Conservation (phyloP, 177 flowering plant genomes). For the Telopea speciosissima region DNA sequence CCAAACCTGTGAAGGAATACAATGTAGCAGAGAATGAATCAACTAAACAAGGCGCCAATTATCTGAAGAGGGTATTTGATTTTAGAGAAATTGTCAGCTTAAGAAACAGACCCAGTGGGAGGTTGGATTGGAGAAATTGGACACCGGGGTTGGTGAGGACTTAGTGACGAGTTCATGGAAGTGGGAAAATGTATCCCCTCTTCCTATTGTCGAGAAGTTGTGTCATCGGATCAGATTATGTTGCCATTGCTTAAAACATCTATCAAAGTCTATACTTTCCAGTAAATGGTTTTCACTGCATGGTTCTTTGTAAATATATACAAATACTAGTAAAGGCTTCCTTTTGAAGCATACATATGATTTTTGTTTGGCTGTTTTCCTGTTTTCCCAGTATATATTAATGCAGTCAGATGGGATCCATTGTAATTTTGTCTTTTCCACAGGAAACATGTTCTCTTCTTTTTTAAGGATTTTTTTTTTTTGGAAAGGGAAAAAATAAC, state of each 20-base stretch:
- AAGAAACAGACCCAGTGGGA: slow-evolving; percentile 66
- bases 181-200: neutral
- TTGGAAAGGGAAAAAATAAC: no score
- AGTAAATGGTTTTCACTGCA: neutral
- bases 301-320: neutral
- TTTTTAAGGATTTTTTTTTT: no score
- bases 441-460: no score
- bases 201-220: no score
- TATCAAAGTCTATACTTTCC: no score
- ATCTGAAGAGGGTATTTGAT: slow-evolving; percentile 45
- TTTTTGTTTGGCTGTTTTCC: no score
- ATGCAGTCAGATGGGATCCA: no score
- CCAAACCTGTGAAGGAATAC: slow-evolving; percentile 34
- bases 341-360: no score
- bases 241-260: no score
- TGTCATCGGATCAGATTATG: no score
- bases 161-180: slow-evolving; percentile 24
- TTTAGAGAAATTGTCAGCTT: slow-evolving; percentile 56
- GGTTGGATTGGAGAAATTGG: slow-evolving; percentile 86
- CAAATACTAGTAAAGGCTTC: neutral
- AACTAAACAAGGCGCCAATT: slow-evolving; percentile 34
- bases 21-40: slow-evolving; percentile 23
- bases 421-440: no score
- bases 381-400: no score
- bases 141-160: slow-evolving; percentile 63